Conservation (phyloP, 345 rosid genomes). For the Noccaea bulbosa region DNA sequence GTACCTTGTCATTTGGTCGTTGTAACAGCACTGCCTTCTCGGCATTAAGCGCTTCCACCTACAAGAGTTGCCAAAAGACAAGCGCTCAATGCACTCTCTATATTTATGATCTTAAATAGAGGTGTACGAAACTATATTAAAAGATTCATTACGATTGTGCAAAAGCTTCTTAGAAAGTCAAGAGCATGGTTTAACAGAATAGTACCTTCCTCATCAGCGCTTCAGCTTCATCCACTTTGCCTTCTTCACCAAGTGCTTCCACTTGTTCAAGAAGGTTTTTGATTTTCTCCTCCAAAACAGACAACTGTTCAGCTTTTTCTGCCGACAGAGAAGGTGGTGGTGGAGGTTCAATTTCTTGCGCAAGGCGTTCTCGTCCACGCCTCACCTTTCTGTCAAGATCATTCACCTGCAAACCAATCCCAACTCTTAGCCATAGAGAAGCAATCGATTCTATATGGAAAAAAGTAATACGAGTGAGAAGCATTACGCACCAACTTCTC, state of each 20-base stretch:
- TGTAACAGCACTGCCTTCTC: constrained; percentile 79
- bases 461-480: constrained; percentile 12
- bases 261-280: constrained; percentile 95
- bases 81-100: constrained; percentile 14
- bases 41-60: constrained; percentile 84
- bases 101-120: constrained; percentile 2
- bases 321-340: constrained; percentile 72
- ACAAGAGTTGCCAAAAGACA: constrained; percentile 30
- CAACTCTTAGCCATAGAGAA: constrained; percentile 1
- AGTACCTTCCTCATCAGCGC: constrained; percentile 97
- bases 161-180: constrained; percentile 4
- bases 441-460: background rate
- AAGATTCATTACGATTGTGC: background rate
- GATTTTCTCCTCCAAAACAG: constrained; percentile 88
- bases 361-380: constrained; percentile 96
- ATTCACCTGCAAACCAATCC: constrained; percentile 63
- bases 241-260: constrained; percentile 96
- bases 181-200: constrained; percentile 18
- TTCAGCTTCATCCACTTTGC: constrained; percentile 99
- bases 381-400: constrained; percentile 96
- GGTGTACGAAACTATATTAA: background rate
- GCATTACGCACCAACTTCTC: constrained; percentile 78
- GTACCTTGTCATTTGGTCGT: constrained; percentile 66
- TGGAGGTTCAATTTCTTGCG: constrained; percentile 88
- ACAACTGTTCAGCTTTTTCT: constrained; percentile 80